Evolutionary conservation across 108 stramenopile species (phyloP), one percentile per base, ranked within the genome.

Genomic region (Skeletonema menzelii): DNA sequence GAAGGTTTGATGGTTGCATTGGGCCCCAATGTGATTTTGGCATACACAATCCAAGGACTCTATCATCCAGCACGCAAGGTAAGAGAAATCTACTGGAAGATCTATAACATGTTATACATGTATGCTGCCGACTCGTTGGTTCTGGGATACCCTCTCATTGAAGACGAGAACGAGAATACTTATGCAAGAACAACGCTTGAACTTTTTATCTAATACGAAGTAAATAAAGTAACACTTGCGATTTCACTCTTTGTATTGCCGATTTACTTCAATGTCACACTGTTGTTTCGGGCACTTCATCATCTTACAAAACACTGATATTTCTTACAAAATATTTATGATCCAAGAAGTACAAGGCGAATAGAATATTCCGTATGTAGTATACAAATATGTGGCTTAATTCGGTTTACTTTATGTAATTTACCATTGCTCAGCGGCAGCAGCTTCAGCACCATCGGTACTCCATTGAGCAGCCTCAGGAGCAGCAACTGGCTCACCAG

Each of bases 51-150:
- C 11, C 97, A 98, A 69, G 99, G 99, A 24, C 86, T 99, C 19
- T 99, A 96, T 76, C 99, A 99, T 76, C 99, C 99, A 27, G 98
- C 99, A 24, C 86, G 99, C 19, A 90, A 91, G 57, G 99, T 99
- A 26, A 91, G 99, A 28, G 98, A 99, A 53, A 97, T 97, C 32
- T 98, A 97, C 75, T 99, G 99, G 99, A 93, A 93, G 72, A 84
- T 99, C 12, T 99, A 93, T 92, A 99, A 99, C 84, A 91, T 94
- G 56, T 87, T 99, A 11, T 99, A 99, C 85, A 97, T 99, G 49
- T 96, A 96, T 69, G 89, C 93, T 26, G 84, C 94, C 15, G 97
- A 99, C 80, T 90, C 96, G n/a, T 86, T 99, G 49, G 95, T 96
- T 13, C 82, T 96, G 17, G 94, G 85, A 8, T 99, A 97, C 73